Evolutionary conservation across 192 early-diverging fungal genomes (phyloP).

Genomic region (Podila horticola): DNA sequence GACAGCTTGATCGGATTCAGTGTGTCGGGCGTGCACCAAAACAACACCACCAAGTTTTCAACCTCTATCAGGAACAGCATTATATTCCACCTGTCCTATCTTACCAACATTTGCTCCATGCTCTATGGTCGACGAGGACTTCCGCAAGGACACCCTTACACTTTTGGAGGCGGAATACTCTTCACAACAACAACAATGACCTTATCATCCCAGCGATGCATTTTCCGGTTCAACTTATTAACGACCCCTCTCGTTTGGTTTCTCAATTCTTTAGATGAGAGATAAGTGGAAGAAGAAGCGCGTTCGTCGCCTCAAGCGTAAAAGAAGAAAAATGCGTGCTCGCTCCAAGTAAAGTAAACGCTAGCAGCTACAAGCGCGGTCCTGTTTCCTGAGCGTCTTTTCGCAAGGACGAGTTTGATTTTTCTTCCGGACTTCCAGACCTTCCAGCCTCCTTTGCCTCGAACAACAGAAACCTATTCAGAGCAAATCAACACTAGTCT

Average conservation of each 20-base stretch:
- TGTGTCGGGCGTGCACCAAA: too few species aligned
- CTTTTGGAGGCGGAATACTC: too few species aligned
- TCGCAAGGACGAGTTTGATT: not conserved
- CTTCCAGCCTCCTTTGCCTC: not conserved
- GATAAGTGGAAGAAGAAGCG: constrained; percentile 59
- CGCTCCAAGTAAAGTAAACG: constrained; percentile 56
- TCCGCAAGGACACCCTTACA: too few species aligned
- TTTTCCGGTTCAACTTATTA: too few species aligned
- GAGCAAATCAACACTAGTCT: constrained; percentile 1
- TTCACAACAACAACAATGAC: too few species aligned
- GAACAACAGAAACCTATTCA: not conserved
- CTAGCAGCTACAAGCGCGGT: constrained; percentile 47
- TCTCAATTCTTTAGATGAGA: constrained; percentile 40
- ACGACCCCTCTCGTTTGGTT: not conserved
- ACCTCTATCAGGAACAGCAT: too few species aligned
- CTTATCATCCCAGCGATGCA: too few species aligned
- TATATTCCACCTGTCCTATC: too few species aligned
- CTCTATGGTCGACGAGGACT: too few species aligned
- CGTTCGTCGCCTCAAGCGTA: constrained; percentile 55
- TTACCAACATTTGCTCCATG: too few species aligned
- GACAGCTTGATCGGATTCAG: too few species aligned
- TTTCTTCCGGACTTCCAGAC: not conserved
- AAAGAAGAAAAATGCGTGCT: constrained; percentile 60
- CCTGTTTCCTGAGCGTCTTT: constrained; percentile 4
- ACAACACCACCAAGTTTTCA: too few species aligned